These are phyloP conservation scores for Xylariaceae sp. DNA, from an alignment of 2,329 filamentous ascomycete genomes.

Conservation along the genomic window DNA sequence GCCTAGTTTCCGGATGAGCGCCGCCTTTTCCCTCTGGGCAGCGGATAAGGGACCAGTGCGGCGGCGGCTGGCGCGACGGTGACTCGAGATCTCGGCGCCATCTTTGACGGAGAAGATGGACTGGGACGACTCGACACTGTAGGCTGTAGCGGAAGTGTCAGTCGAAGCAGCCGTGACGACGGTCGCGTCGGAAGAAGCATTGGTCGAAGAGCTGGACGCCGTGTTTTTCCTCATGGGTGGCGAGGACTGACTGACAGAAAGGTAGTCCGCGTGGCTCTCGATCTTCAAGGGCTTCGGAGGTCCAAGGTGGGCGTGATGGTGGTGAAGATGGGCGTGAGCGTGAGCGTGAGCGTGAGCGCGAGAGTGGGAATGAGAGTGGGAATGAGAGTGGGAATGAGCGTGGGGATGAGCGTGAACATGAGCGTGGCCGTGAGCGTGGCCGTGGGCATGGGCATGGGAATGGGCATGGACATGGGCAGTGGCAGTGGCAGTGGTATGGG, in stretches of 20 bases:
- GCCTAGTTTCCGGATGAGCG: constrained; percentile 54
- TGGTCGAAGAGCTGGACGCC: constrained; percentile 48
- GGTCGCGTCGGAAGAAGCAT: constrained; percentile 42
- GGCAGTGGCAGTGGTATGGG: constrained; percentile 12
- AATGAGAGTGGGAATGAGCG: no score
- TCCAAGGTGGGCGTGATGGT: constrained; percentile 18
- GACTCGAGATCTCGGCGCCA: constrained; percentile 48
- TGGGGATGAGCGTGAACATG: no score
- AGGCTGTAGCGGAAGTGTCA: constrained; percentile 47
- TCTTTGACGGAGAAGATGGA: constrained; percentile 52
- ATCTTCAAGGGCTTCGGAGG: constrained; percentile 27
- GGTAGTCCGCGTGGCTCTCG: constrained; percentile 23
- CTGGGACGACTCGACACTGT: constrained; percentile 50
- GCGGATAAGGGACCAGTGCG: constrained; percentile 55
- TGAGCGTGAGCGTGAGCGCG: no score
- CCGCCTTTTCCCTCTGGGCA: constrained; percentile 53
- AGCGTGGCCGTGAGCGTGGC: no score
- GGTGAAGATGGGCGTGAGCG: no score
- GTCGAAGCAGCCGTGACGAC: constrained; percentile 33
- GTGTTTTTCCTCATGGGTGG: constrained; percentile 43
- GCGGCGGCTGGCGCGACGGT: constrained; percentile 51
- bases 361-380: no score
- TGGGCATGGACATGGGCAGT: no score
- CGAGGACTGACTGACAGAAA: constrained; percentile 28
- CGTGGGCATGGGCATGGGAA: no score